phyloP scores from a whole-genome alignment of 2,329 filamentous ascomycete species.

The Chaetomium sp. region DNA sequence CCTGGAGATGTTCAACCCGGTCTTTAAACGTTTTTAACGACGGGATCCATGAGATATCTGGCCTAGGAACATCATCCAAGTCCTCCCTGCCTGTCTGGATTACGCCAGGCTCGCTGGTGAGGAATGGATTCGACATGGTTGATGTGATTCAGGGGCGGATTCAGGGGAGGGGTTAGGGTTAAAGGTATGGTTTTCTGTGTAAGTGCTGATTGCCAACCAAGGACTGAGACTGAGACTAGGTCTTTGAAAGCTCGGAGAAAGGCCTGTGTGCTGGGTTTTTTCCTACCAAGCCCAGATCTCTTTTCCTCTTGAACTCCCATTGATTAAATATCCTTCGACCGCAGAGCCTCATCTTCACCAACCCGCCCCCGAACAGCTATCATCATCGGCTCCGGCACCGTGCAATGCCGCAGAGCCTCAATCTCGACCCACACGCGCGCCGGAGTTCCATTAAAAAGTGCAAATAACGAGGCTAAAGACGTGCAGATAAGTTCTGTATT shows the following conservation, averaged over 20 bases:
- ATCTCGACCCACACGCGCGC: background rate
- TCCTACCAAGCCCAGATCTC: background rate
- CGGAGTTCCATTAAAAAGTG: background rate
- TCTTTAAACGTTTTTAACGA: constrained; percentile 33
- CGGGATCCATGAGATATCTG: constrained; percentile 34
- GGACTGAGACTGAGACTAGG: background rate
- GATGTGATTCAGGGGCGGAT: background rate
- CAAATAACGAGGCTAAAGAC: background rate
- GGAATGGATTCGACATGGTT: background rate
- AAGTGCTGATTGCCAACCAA: constrained; percentile 5
- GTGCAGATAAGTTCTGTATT: constrained; percentile 2
- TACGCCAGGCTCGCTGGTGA: background rate
- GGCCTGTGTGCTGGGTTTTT: background rate
- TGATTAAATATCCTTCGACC: background rate
- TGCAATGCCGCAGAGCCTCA: constrained; percentile 18
- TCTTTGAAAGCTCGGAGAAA: background rate
- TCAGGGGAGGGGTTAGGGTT: constrained; percentile 13
- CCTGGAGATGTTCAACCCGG: constrained; percentile 30
- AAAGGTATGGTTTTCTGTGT: constrained; percentile 6
- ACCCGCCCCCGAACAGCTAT: background rate
- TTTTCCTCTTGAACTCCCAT: background rate
- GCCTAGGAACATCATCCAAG: constrained; percentile 23
- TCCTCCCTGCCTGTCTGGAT: background rate
- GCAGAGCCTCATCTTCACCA: constrained; percentile 13
- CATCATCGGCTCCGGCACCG: background rate